Percentiles rank a stretch among this genome's conserved stretches.
Conservation (phyloP, 495 filamentous ascomycete genomes). For the Immersiella caudata region DNA sequence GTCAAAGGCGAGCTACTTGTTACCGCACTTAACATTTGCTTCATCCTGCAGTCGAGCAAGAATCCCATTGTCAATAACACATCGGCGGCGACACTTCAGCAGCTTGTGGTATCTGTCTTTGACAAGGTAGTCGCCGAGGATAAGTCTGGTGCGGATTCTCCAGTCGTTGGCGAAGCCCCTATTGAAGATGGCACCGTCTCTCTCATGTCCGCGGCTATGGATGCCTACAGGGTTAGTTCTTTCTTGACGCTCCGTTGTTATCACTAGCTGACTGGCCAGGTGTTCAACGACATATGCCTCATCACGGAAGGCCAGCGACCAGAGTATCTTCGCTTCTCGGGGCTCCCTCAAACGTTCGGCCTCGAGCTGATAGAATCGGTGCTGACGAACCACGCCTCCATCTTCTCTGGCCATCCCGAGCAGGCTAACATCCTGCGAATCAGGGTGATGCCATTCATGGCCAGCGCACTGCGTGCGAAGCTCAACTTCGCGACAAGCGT, state of each 20-base stretch:
- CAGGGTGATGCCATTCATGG: conserved; percentile 81
- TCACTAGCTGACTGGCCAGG: conserved; percentile 44
- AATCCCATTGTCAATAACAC: conserved; percentile 91
- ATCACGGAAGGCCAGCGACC: conserved; percentile 81
- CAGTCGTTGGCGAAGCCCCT: conserved; percentile 62
- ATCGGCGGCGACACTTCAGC: conserved; percentile 90
- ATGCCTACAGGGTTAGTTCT: conserved; percentile 71
- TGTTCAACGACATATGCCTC: conserved; percentile 88
- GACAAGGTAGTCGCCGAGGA: conserved; percentile 88
- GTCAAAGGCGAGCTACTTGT: conserved; percentile 79
- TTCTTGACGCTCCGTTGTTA: not conserved
- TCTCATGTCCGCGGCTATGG: conserved; percentile 75
- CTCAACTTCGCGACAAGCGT: conserved; percentile 82
- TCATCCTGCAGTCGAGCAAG: conserved; percentile 85
- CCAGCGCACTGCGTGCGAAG: conserved; percentile 74
- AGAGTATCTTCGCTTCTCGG: conserved; percentile 74
- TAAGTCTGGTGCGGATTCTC: conserved; percentile 54
- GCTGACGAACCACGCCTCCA: conserved; percentile 76
- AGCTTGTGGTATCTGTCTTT: conserved; percentile 88
- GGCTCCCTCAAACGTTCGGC: conserved; percentile 77
- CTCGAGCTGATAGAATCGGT: conserved; percentile 91
- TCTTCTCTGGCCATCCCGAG: conserved; percentile 78
- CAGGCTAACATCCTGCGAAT: conserved; percentile 76
- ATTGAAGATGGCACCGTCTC: conserved; percentile 63
- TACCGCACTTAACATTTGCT: conserved; percentile 84